These are phyloP conservation scores for Fusarium nurragi DNA, from an alignment of 2,329 filamentous ascomycete genomes.

Conservation along the genomic window DNA sequence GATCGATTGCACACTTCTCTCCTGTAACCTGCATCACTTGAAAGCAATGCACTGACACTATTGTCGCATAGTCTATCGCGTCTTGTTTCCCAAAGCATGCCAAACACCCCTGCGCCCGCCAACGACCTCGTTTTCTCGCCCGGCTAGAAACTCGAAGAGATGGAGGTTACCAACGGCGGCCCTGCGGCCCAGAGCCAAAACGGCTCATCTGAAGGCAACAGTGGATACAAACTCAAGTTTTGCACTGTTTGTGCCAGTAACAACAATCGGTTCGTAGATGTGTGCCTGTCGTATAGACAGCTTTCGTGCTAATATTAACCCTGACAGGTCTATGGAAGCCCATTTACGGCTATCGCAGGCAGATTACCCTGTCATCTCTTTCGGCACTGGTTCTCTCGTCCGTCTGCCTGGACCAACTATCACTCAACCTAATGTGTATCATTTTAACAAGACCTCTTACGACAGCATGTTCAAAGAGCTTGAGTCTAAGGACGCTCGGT, in stretches of 20 bases:
- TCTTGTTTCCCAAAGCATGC: constrained; percentile 37
- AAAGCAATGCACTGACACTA: constrained; percentile 16
- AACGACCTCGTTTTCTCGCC: constrained; percentile 29
- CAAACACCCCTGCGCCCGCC: constrained; percentile 15
- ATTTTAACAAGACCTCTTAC: constrained; percentile 97
- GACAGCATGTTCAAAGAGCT: constrained; percentile 94
- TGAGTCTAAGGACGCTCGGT: constrained; percentile 80
- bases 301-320: constrained; percentile 4
- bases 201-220: constrained; percentile 57
- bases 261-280: constrained; percentile 81
- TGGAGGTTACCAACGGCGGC: constrained; percentile 57
- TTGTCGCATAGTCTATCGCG: constrained; percentile 16
- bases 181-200: constrained; percentile 50
- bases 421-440: constrained; percentile 94
- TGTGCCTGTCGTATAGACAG: background rate
- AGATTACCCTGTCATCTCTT: constrained; percentile 94
- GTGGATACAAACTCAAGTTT: constrained; percentile 90
- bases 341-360: constrained; percentile 89
- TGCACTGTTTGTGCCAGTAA: constrained; percentile 99
- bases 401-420: constrained; percentile 91
- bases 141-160: constrained; percentile 38
- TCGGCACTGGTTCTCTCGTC: constrained; percentile 94
- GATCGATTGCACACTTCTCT: constrained; percentile 13
- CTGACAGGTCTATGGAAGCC: constrained; percentile 79
- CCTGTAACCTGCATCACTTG: background rate